Conservation (phyloP, 129 eudicot genomes). For the Artemisia annua region DNA sequence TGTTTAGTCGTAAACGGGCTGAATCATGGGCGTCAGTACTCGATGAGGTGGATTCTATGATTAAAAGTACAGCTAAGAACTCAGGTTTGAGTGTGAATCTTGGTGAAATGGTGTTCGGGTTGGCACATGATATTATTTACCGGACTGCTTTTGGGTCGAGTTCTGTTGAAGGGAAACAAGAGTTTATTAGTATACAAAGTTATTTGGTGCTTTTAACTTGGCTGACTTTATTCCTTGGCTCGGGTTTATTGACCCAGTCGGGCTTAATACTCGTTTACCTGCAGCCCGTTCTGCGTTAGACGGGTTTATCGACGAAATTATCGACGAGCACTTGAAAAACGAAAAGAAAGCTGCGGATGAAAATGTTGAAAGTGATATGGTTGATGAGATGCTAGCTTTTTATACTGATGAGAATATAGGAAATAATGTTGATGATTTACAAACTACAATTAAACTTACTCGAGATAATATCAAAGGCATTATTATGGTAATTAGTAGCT, state of each 20-base stretch:
- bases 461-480: neutral
- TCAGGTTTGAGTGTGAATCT: neutral
- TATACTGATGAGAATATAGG: neutral
- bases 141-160: neutral
- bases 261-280: slow-evolving; percentile 4
- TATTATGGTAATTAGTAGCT: neutral
- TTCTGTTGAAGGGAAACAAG: neutral
- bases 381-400: neutral
- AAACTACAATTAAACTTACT: neutral
- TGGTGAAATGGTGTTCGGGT: neutral
- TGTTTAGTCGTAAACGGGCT: neutral
- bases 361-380: neutral
- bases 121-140: neutral
- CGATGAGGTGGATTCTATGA: neutral
- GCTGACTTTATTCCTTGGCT: neutral
- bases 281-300: neutral
- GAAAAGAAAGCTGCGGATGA: neutral
- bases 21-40: neutral
- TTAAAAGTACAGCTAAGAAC: neutral
- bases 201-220: neutral
- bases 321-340: neutral
- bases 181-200: neutral
- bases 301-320: neutral
- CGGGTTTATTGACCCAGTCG: neutral
- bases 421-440: neutral